Conservation (phyloP, 805 yeast species). For the Millerozyma acaciae region DNA sequence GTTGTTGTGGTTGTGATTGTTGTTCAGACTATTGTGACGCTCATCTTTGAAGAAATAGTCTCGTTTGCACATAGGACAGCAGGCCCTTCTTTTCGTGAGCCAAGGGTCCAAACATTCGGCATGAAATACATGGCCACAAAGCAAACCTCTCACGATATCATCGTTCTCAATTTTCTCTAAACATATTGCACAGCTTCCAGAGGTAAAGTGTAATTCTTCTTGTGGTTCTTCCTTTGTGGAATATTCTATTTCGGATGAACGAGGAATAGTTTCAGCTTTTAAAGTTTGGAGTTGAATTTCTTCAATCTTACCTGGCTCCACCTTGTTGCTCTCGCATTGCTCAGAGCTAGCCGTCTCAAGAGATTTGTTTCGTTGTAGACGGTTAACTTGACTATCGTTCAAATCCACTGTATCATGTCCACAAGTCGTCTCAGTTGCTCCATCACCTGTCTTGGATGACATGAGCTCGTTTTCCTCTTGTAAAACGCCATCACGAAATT, state of each 20-base stretch:
- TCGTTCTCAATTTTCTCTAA: slow-evolving; percentile 60
- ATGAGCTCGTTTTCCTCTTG: slow-evolving; percentile 26
- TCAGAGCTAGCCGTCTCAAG: slow-evolving; percentile 9
- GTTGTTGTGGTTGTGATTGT: background rate
- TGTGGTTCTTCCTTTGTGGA: slow-evolving; percentile 1
- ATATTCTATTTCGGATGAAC: background rate
- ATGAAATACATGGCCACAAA: slow-evolving; percentile 84
- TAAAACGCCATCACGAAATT: slow-evolving; percentile 42
- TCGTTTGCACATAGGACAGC: slow-evolving; percentile 80
- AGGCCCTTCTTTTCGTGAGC: slow-evolving; percentile 69
- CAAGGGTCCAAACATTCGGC: slow-evolving; percentile 77
- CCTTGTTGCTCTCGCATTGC: slow-evolving; percentile 3
- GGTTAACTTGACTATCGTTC: slow-evolving; percentile 1
- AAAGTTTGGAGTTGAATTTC: slow-evolving; percentile 6
- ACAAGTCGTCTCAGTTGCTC: background rate
- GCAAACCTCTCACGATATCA: slow-evolving; percentile 64
- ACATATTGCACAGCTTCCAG: slow-evolving; percentile 78
- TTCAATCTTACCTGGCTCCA: background rate
- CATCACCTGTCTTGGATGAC: background rate
- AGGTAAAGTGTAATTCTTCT: slow-evolving; percentile 43
- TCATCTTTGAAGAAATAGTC: slow-evolving; percentile 50
- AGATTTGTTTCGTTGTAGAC: background rate
- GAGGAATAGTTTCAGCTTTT: background rate
- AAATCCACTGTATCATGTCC: slow-evolving; percentile 3
- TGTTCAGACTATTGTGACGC: slow-evolving; percentile 4